Conservation (phyloP, 495 filamentous ascomycete species). For the Hypomontagnella submonticulosa region DNA sequence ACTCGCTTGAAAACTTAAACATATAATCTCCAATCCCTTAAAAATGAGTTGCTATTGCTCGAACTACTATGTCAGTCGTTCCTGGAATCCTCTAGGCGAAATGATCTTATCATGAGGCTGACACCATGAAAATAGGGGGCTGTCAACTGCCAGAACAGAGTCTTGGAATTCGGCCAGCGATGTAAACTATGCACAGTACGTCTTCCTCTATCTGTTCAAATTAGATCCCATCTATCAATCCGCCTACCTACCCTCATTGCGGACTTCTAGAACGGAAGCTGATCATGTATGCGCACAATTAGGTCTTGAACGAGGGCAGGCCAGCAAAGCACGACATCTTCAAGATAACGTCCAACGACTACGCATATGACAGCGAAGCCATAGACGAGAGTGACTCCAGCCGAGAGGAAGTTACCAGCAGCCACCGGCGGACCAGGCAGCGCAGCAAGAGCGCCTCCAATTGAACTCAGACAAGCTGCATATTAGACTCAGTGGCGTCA, state of each 20-base stretch:
- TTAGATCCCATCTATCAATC: too few relatives aligned
- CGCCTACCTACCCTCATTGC: not conserved
- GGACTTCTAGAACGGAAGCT: not conserved
- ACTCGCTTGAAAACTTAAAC: not conserved
- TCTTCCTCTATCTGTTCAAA: too few relatives aligned
- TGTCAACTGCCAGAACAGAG: slow-evolving; percentile 59
- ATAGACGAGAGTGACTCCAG: slow-evolving; percentile 29
- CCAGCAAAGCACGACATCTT: slow-evolving; percentile 27
- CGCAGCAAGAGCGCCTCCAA: slow-evolving; percentile 33
- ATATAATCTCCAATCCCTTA: not conserved
- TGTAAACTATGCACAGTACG: slow-evolving; percentile 58
- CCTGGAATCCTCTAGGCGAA: not conserved
- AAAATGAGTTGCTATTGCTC: slow-evolving; percentile 62
- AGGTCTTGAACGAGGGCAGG: slow-evolving; percentile 41
- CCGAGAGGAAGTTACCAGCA: slow-evolving; percentile 11
- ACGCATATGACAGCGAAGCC: slow-evolving; percentile 30
- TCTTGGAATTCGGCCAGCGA: slow-evolving; percentile 56
- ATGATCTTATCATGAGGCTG: slow-evolving; percentile 4
- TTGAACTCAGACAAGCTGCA: slow-evolving; percentile 1
- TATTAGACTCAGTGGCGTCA: not conserved
- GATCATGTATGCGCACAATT: slow-evolving; percentile 1
- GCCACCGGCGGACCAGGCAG: slow-evolving; percentile 4
- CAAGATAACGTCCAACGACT: slow-evolving; percentile 23
- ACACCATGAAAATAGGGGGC: slow-evolving; percentile 48
- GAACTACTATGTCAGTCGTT: slow-evolving; percentile 61